These are phyloP conservation scores for Heterococcus sp. DNA, from an alignment of 108 stramenopile species.

Conservation along the genomic window DNA sequence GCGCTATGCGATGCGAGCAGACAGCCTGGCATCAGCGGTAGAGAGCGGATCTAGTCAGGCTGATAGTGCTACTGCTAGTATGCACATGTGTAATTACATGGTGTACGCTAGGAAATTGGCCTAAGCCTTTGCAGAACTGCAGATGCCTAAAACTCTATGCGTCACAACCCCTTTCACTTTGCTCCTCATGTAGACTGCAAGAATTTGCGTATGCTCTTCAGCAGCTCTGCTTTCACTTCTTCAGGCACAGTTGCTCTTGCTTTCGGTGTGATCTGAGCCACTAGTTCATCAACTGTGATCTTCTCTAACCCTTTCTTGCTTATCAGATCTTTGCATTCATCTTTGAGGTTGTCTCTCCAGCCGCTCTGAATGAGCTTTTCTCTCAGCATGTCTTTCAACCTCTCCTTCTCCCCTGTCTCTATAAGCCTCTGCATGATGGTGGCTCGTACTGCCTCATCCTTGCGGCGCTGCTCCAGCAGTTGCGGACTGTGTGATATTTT, in stretches of 20 bases:
- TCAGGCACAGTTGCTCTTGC: conserved; percentile 68
- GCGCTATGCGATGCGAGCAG: too few species aligned
- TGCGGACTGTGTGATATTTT: too few species aligned
- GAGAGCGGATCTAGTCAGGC: too few species aligned
- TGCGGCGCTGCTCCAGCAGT: conserved; percentile 18
- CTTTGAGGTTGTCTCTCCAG: conserved; percentile 68
- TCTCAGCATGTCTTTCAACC: conserved; percentile 63
- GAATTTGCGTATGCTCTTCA: conserved; percentile 62
- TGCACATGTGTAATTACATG: too few species aligned
- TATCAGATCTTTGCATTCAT: conserved; percentile 61
- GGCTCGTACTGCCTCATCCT: conserved; percentile 55
- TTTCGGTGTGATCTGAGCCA: conserved; percentile 65
- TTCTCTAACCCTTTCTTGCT: conserved; percentile 66
- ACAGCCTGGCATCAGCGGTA: too few species aligned
- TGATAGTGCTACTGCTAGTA: too few species aligned
- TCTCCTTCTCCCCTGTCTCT: conserved; percentile 66
- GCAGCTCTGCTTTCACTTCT: conserved; percentile 64
- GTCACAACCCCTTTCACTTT: too few species aligned
- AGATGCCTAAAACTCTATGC: too few species aligned
- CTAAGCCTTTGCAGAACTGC: too few species aligned
- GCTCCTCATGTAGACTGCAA: conserved; percentile 57
- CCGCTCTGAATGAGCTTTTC: conserved; percentile 67
- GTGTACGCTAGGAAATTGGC: too few species aligned
- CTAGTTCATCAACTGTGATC: conserved; percentile 68
- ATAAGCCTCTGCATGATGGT: conserved; percentile 64